Evolutionary conservation across 345 rosid genomes (phyloP), one percentile per base, ranked within the genome.

Genomic region (Microcos paniculata): DNA sequence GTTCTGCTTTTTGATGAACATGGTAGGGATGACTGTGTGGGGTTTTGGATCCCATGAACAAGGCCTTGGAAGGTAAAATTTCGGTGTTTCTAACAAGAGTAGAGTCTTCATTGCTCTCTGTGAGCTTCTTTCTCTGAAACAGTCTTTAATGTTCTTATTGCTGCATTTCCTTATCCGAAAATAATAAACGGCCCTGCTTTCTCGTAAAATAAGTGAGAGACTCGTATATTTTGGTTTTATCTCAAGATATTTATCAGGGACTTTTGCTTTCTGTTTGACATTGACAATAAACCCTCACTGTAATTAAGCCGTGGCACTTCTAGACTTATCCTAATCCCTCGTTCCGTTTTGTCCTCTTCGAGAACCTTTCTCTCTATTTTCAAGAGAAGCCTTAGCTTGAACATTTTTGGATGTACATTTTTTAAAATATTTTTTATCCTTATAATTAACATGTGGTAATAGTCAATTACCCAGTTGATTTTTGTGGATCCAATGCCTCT

Each of bases 51-150:
- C 67, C 72, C 77, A 46, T 53, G 43, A 76, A 63, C 40, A 70
- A 57, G 74, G 65, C 4, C 74, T 85, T 80, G 73, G 73, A 26
- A 74, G 70, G 71, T 24, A 65, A 53, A 81, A 62, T 42, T 70
- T 74, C 30, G 78, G 80, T 19, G 28, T 62, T 48, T 83, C 82
- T 35, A 84, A 69, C 73, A 51, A 82, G 45, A 80, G 65, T 13
- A 85, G 85, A 69, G 85, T 73, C 69, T 75, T 83, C 93, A 89
- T 89, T 42, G 40, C 49, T 70, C 76, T 30, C 51, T 57, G 18
- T 40, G 35, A 8, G 24, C 8, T 26, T 57, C 8, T 24, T 57
- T 57, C 26, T 26, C 16, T 4, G 7, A 57, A 57, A 8, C 33
- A 12, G 4, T 13, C 33, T 1, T 4, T 57, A 56, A 24, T 24